These are phyloP conservation scores for Dendrobium chrysotoxum DNA, from an alignment of 106 monocot genomes.

Conservation along the genomic window DNA sequence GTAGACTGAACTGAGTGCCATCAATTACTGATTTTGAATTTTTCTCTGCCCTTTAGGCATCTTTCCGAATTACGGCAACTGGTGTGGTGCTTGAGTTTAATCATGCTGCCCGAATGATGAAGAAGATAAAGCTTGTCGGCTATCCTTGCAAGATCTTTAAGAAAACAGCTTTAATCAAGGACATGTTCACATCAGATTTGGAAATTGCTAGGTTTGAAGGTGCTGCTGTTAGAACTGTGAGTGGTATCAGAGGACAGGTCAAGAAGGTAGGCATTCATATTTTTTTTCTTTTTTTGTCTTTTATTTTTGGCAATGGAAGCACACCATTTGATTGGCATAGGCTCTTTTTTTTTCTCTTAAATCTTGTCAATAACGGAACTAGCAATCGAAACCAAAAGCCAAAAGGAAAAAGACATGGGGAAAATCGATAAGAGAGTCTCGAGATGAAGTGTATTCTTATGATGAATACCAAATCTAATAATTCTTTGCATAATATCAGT, in stretches of 20 bases:
- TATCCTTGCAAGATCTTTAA: slow-evolving; percentile 89
- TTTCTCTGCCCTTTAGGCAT: slow-evolving; percentile 24
- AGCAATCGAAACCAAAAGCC: too few species aligned
- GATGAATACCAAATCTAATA: background rate
- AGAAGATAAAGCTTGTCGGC: slow-evolving; percentile 94
- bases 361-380: too few species aligned
- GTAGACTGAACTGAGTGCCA: background rate
- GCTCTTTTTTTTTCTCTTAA: too few species aligned
- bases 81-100: slow-evolving; percentile 73
- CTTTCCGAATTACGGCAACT: slow-evolving; percentile 59
- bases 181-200: slow-evolving; percentile 96
- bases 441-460: background rate
- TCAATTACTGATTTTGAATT: background rate
- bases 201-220: slow-evolving; percentile 97
- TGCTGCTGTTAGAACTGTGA: slow-evolving; percentile 80
- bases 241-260: slow-evolving; percentile 83
- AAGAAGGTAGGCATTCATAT: slow-evolving; percentile 58
- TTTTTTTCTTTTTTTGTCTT: background rate
- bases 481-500: background rate
- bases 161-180: slow-evolving; percentile 89
- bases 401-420: too few species aligned
- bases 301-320: background rate
- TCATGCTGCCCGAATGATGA: slow-evolving; percentile 79
- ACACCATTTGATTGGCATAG: background rate
- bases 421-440: background rate